A percentile compares a stretch with the other conserved stretches of the same genome.
Evolutionary conservation across 73 alveolate species (phyloP).

Genomic region (Paramecium sexaurelia): DNA sequence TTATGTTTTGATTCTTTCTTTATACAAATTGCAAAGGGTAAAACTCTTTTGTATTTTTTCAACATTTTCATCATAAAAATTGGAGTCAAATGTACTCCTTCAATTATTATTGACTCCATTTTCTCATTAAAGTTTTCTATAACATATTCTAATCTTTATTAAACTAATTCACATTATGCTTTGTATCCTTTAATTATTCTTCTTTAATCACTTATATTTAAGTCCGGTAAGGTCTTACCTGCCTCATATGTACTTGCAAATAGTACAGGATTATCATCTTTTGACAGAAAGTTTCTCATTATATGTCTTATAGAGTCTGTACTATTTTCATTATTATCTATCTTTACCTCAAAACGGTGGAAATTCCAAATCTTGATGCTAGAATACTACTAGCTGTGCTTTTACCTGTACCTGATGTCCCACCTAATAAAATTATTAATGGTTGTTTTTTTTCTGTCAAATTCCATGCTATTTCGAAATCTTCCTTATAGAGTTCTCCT

Average conservation of each 20-base stretch:
- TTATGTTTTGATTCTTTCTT: constrained; percentile 83
- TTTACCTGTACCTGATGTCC: constrained; percentile 91
- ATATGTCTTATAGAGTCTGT: constrained; percentile 88
- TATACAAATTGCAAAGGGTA: constrained; percentile 83
- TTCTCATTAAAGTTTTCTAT: constrained; percentile 71
- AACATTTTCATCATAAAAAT: constrained; percentile 74
- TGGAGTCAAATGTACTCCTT: constrained; percentile 88
- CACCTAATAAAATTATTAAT: constrained; percentile 80
- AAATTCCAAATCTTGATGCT: constrained; percentile 82
- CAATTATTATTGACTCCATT: constrained; percentile 81
- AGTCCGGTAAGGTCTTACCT: constrained; percentile 70
- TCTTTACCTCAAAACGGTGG: constrained; percentile 72
- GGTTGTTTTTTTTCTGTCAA: constrained; percentile 58
- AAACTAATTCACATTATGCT: constrained; percentile 75
- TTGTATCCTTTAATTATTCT: constrained; percentile 81
- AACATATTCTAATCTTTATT: constrained; percentile 73
- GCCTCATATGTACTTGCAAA: constrained; percentile 89
- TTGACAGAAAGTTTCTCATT: constrained; percentile 80
- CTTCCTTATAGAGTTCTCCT: constrained; percentile 59
- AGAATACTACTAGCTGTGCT: constrained; percentile 82
- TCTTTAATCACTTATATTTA: constrained; percentile 71
- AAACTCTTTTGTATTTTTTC: constrained; percentile 77
- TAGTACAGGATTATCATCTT: constrained; percentile 80
- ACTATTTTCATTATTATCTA: background rate
- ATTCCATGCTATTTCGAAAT: constrained; percentile 64